A percentile compares a stretch with the other conserved stretches of the same genome.
These are phyloP conservation scores for Yamadazyma philogaea DNA, from an alignment of 805 yeast genomes.

Conservation along the genomic window DNA sequence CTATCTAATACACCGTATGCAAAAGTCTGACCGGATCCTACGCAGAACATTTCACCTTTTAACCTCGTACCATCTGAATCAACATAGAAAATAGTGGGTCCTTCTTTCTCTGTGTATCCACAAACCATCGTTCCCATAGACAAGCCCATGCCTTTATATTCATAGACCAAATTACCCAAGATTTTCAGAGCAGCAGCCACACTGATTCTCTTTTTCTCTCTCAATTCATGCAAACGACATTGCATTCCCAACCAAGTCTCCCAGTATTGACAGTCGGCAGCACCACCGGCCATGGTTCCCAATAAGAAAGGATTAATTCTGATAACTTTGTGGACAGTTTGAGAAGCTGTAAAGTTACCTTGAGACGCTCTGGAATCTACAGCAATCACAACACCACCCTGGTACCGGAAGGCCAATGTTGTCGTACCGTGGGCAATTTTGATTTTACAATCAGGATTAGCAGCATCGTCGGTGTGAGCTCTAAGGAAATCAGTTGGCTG, in stretches of 20 bases:
- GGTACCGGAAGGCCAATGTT: conserved; percentile 91
- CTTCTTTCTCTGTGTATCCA: conserved; percentile 93
- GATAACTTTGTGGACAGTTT: conserved; percentile 95
- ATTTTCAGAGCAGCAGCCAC: conserved; percentile 97
- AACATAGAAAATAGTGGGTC: conserved; percentile 92
- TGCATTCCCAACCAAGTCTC: conserved; percentile 98
- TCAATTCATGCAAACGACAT: conserved; percentile 89
- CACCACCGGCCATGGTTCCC: conserved; percentile 99
- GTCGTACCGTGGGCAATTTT: conserved; percentile 99
- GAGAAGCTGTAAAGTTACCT: conserved; percentile 97
- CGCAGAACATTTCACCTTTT: conserved; percentile 93
- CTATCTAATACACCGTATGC: conserved; percentile 98
- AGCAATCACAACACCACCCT: conserved; percentile 93
- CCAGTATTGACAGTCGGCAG: conserved; percentile 99
- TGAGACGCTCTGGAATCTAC: conserved; percentile 98
- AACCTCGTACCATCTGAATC: conserved; percentile 96
- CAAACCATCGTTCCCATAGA: conserved; percentile 99
- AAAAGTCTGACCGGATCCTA: conserved; percentile 98
- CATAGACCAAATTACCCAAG: conserved; percentile 82
- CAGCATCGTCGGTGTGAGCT: conserved; percentile 96
- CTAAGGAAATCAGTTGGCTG: conserved; percentile 89
- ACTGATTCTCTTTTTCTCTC: conserved; percentile 91
- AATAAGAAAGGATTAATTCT: conserved; percentile 91
- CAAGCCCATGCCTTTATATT: conserved; percentile 96
- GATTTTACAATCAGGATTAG: conserved; percentile 90